These are phyloP conservation scores for Tripidium arundinaceum DNA, from an alignment of 202 grass and related monocot genomes.

Conservation along the genomic window DNA sequence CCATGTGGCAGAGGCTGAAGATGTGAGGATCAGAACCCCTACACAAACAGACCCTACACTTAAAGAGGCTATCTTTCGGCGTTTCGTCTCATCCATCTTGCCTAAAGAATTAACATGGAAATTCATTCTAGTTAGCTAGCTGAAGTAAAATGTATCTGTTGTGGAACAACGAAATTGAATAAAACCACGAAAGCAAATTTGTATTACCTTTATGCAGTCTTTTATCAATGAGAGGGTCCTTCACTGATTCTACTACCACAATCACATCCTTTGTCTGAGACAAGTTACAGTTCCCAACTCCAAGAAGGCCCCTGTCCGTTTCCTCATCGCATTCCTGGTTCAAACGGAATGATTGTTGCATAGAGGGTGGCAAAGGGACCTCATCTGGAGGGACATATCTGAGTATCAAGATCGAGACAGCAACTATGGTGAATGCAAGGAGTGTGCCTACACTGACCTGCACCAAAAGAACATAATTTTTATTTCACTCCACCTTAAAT, in stretches of 20 bases:
- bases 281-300: conserved; percentile 23
- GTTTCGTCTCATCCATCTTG: conserved; percentile 52
- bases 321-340: conserved; percentile 53
- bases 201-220: conserved; percentile 25
- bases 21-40: conserved; percentile 76
- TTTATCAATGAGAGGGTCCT: conserved; percentile 52
- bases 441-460: conserved; percentile 99
- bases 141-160: neutral
- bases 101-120: conserved; percentile 38
- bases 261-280: conserved; percentile 58
- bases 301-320: conserved; percentile 23
- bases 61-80: conserved; percentile 60
- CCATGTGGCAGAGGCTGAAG: conserved; percentile 79
- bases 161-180: neutral
- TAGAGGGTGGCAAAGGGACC: conserved; percentile 63
- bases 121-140: neutral
- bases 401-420: conserved; percentile 91
- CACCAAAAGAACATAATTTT: conserved; percentile 13
- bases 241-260: conserved; percentile 39
- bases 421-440: conserved; percentile 89
- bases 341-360: conserved; percentile 53
- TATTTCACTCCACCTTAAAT: neutral
- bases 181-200: conserved; percentile 17
- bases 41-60: conserved; percentile 73
- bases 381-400: conserved; percentile 93